Conservation (phyloP, 2,329 filamentous ascomycete species). For the Monosporascus sp. region DNA sequence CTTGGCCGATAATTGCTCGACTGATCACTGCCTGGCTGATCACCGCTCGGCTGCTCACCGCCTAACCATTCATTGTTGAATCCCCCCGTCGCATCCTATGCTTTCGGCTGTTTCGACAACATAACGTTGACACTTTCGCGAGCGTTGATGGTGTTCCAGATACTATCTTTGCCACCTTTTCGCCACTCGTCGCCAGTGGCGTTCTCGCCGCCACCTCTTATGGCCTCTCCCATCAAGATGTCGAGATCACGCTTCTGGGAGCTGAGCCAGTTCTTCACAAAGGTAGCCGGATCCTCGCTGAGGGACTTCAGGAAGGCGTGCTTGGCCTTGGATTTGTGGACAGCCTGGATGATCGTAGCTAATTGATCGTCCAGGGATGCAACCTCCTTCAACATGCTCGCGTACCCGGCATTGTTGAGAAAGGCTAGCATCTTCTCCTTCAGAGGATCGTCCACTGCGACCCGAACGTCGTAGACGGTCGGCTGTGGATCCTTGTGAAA, state of each 20-base stretch:
- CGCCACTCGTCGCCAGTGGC: constrained; percentile 64
- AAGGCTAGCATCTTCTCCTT: constrained; percentile 61
- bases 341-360: constrained; percentile 74
- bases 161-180: constrained; percentile 48
- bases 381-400: constrained; percentile 71
- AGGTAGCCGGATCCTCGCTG: constrained; percentile 75
- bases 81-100: background rate
- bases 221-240: constrained; percentile 77
- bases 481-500: constrained; percentile 71
- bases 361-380: constrained; percentile 77
- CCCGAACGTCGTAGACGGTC: constrained; percentile 86
- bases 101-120: constrained; percentile 45
- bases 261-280: constrained; percentile 82
- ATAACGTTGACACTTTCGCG: constrained; percentile 60
- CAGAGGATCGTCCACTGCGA: constrained; percentile 79
- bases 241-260: constrained; percentile 89
- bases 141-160: constrained; percentile 55
- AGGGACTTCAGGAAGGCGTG: constrained; percentile 81
- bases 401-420: constrained; percentile 65
- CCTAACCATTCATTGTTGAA: constrained; percentile 1
- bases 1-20: background rate
- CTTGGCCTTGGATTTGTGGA: constrained; percentile 82
- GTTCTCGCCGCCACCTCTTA: constrained; percentile 55
- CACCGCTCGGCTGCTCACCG: background rate
- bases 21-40: background rate